Conservation (phyloP, 768 basidiomycete genomes). For the Rhizopogon roseolus region DNA sequence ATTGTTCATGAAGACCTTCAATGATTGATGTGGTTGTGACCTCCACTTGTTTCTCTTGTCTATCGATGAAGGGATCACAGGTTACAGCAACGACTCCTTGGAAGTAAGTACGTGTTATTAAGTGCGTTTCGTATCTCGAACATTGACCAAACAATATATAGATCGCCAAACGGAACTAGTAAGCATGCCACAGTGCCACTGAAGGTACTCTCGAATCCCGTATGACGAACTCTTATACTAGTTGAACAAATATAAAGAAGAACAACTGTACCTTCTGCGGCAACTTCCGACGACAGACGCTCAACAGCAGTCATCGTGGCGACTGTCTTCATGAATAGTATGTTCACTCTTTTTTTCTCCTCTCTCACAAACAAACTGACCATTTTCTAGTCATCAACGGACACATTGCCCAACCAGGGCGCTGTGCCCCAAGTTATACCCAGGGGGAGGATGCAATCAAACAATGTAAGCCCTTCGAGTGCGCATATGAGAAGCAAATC, state of each 20-base stretch:
- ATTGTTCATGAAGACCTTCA: constrained; percentile 81
- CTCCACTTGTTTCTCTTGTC: constrained; percentile 89
- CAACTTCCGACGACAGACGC: constrained; percentile 92
- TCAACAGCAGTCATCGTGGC: constrained; percentile 96
- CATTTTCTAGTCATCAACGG: constrained; percentile 82
- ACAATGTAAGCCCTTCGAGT: constrained; percentile 99
- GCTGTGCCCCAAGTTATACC: constrained; percentile 93
- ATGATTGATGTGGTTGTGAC: constrained; percentile 91
- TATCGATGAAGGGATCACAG: constrained; percentile 98
- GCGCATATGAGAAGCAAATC: constrained; percentile 99
- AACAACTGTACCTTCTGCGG: constrained; percentile 99
- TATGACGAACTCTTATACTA: constrained; percentile 96
- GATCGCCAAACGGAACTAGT: constrained; percentile 97
- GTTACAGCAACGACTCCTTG: constrained; percentile 95
- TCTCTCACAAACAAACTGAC: background rate
- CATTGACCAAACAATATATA: constrained; percentile 25
- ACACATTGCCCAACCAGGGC: constrained; percentile 88
- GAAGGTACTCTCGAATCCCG: constrained; percentile 90
- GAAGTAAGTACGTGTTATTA: constrained; percentile 61
- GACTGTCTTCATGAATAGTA: constrained; percentile 98
- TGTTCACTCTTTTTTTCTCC: constrained; percentile 30
- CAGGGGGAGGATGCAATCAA: constrained; percentile 95
- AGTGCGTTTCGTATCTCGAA: background rate
- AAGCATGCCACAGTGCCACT: constrained; percentile 94
- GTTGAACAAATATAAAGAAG: constrained; percentile 91